These are phyloP conservation scores for Ogataea philodendri DNA, from an alignment of 805 yeast genomes.

Conservation along the genomic window DNA sequence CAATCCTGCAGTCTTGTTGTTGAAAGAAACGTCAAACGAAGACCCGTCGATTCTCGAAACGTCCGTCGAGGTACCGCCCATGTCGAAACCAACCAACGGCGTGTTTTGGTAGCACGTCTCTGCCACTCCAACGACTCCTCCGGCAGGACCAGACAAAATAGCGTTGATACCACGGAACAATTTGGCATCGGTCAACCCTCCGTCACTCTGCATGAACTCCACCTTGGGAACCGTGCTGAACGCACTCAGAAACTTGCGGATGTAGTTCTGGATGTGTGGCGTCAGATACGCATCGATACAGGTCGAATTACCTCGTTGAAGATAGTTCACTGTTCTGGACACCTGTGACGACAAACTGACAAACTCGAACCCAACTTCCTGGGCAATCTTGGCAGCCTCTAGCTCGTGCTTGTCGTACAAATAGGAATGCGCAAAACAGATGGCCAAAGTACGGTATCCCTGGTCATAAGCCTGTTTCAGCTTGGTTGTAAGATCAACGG, in stretches of 20 bases:
- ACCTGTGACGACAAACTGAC: constrained; percentile 37
- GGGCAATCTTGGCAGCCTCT: constrained; percentile 35
- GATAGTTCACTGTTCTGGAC: constrained; percentile 36
- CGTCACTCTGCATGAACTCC: constrained; percentile 57
- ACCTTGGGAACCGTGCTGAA: constrained; percentile 37
- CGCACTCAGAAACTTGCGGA: constrained; percentile 36
- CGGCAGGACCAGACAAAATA: constrained; percentile 56
- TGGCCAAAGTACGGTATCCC: constrained; percentile 31
- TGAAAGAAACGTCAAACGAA: constrained; percentile 50
- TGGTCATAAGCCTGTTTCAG: constrained; percentile 18
- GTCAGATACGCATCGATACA: constrained; percentile 43
- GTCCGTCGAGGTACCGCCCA: constrained; percentile 62
- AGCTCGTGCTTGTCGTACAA: constrained; percentile 39
- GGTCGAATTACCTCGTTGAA: constrained; percentile 41
- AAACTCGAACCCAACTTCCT: constrained; percentile 40
- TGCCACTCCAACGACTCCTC: constrained; percentile 58
- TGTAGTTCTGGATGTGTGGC: constrained; percentile 40
- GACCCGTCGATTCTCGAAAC: constrained; percentile 68
- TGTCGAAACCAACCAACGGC: constrained; percentile 41
- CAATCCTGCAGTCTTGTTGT: constrained; percentile 48
- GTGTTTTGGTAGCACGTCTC: constrained; percentile 39
- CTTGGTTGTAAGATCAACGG: constrained; percentile 20
- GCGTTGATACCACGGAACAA: constrained; percentile 52
- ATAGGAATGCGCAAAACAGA: constrained; percentile 39
- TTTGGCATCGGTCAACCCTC: constrained; percentile 52